phyloP scores from a whole-genome alignment of 148 eudicot genomes.

The Dianthus caryophyllus region DNA sequence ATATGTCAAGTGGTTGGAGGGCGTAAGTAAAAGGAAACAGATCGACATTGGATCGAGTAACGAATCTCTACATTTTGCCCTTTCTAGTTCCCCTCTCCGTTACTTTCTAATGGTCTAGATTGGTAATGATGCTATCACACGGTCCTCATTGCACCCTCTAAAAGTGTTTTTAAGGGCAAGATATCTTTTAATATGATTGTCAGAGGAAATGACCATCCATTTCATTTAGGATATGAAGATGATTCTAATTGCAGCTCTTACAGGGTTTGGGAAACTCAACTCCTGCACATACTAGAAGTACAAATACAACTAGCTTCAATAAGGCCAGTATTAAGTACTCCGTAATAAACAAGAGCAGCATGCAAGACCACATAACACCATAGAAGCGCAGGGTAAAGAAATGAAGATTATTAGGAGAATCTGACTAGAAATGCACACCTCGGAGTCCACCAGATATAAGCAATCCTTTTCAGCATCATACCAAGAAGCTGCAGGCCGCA shows the following conservation, averaged over 20 bases:
- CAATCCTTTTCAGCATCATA: slow-evolving; percentile 64
- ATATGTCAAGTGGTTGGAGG: too few relatives aligned
- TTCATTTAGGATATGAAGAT: too few relatives aligned
- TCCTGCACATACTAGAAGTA: neutral
- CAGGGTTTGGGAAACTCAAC: neutral
- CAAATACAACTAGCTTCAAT: neutral
- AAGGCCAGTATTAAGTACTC: neutral
- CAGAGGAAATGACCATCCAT: too few relatives aligned
- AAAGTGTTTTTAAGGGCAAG: too few relatives aligned
- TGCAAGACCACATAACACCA: neutral
- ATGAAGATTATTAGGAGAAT: neutral
- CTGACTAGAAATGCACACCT: slow-evolving; percentile 37
- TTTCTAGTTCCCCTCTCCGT: too few relatives aligned
- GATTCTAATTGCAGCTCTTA: neutral
- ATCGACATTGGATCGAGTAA: too few relatives aligned
- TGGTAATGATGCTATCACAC: too few relatives aligned
- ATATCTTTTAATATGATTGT: too few relatives aligned
- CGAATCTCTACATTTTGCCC: too few relatives aligned
- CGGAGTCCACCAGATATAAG: slow-evolving; percentile 84
- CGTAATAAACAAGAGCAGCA: neutral
- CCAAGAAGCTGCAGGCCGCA: slow-evolving; percentile 88
- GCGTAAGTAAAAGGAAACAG: too few relatives aligned
- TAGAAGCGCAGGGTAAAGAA: neutral
- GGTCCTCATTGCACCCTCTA: too few relatives aligned
- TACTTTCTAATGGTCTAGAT: too few relatives aligned